Evolutionary conservation across 305 asterid species (phyloP), one percentile per base, ranked within the genome.

Genomic region (Solanum aculeatissimum): DNA sequence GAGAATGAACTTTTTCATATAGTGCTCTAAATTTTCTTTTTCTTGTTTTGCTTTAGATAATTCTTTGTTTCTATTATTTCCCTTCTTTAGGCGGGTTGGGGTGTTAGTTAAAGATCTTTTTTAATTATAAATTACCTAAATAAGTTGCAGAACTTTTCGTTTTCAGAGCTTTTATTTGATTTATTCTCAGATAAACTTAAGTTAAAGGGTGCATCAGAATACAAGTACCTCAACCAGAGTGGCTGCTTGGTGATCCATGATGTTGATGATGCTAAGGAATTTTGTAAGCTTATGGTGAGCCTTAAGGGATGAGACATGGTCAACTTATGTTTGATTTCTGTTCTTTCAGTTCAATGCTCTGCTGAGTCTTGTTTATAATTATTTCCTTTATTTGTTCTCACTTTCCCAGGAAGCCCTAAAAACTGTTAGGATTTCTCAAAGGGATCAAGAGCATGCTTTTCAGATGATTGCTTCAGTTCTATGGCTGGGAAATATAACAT

Each of bases 401-500:
- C 54, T 86, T 83, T 90, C 83, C 79, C 90, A 97, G 99, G 97
- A 87, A 85, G 98, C 98, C 83, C 86, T 95, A 72, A 86, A 90
- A 87, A 84, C 90, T 79, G 85, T 92, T 65, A 68, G 89, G 89
- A 95, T 97, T 85, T 85, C 91, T 90, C 89, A 91, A 88, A 95
- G 93, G 84, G 94, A 92, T 68, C 99, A 97, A 90, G 94, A 93
- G 88, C 91, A 87, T 87, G 93, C 87, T 84, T 93, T 94, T 88
- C 94, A 92, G 93, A 91, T 95, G 95, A 91, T 97, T 90, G 97
- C 99, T 80, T 97, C 98, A 71, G 95, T 97, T 85, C 87, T 97
- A 89, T 97, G 99, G 99, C 89, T 97, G 88, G 99, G 99, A 80
- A 95, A 97, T 92, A 93, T 94, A 88, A 92, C 97, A 29, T 97